These are phyloP conservation scores for Russula abietina DNA, from an alignment of 768 basidiomycete genomes.

Conservation along the genomic window DNA sequence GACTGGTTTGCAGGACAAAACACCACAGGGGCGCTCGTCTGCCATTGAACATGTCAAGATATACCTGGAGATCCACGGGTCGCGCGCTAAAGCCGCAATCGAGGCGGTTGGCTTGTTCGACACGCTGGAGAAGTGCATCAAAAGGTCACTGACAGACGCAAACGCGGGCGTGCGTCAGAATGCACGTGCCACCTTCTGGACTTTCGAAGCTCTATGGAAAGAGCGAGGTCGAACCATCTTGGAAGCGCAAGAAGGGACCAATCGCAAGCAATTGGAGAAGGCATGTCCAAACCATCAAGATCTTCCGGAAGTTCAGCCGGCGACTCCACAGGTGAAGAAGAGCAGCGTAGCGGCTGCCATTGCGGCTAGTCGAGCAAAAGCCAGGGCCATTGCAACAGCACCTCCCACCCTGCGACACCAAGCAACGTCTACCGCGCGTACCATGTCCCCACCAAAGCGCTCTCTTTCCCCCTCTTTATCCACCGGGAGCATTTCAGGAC, in stretches of 20 bases:
- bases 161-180: conserved; percentile 75
- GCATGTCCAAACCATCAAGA: conserved; percentile 58
- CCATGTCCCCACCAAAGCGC: conserved; percentile 38
- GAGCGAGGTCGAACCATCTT: conserved; percentile 60
- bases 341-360: conserved; percentile 80
- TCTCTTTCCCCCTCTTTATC: conserved; percentile 36
- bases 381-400: conserved; percentile 74
- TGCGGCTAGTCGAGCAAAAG: conserved; percentile 85
- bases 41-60: conserved; percentile 64
- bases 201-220: conserved; percentile 69
- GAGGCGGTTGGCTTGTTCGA: conserved; percentile 68
- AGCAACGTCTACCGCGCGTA: conserved; percentile 67
- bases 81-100: conserved; percentile 54
- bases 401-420: conserved; percentile 78
- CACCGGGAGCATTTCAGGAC: conserved; percentile 27
- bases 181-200: conserved; percentile 74
- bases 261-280: conserved; percentile 82
- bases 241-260: conserved; percentile 57
- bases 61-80: conserved; percentile 69
- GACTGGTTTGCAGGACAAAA: conserved; percentile 73
- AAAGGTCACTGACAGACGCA: conserved; percentile 67
- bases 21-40: conserved; percentile 62
- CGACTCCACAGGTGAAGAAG: conserved; percentile 60
- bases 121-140: conserved; percentile 64
- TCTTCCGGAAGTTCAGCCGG: conserved; percentile 34